phyloP scores from a whole-genome alignment of 345 rosid genomes.

The Linum tenue region DNA sequence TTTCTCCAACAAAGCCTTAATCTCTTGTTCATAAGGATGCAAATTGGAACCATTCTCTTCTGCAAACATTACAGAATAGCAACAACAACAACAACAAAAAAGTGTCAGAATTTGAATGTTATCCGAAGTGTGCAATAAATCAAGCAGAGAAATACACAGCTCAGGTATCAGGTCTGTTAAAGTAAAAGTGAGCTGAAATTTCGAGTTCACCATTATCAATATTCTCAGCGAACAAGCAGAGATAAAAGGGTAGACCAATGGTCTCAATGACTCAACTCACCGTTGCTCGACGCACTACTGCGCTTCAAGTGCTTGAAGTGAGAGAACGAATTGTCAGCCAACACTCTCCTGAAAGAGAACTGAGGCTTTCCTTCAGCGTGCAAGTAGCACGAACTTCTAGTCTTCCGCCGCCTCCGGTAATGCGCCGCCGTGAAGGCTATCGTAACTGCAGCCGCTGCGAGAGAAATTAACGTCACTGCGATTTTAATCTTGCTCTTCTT shows the following conservation, averaged over 20 bases:
- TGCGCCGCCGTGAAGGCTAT: constrained; percentile 31
- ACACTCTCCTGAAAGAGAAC: constrained; percentile 53
- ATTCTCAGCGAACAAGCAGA: constrained; percentile 7
- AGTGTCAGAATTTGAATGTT: not conserved
- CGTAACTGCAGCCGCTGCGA: constrained; percentile 40
- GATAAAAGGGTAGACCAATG: not conserved
- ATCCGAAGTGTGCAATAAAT: no score
- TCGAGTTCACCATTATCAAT: not conserved
- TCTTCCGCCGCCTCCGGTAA: constrained; percentile 37
- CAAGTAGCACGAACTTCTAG: constrained; percentile 44
- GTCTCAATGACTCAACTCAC: constrained; percentile 8
- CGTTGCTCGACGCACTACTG: constrained; percentile 8
- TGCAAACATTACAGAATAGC: constrained; percentile 7
- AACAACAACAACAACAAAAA: not conserved
- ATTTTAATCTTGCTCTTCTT: constrained; percentile 30
- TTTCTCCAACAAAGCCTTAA: constrained; percentile 43
- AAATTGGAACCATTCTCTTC: constrained; percentile 35
- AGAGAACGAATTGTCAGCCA: constrained; percentile 81
- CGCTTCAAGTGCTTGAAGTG: constrained; percentile 58
- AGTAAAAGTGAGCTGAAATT: not conserved
- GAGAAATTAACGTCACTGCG: constrained; percentile 36
- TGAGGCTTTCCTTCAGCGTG: constrained; percentile 66
- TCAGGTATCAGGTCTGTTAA: no score
- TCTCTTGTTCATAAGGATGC: constrained; percentile 66
- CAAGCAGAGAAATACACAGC: no score